Conservation (phyloP, 2,329 filamentous ascomycete species). For the Pezicula neosporulosa region DNA sequence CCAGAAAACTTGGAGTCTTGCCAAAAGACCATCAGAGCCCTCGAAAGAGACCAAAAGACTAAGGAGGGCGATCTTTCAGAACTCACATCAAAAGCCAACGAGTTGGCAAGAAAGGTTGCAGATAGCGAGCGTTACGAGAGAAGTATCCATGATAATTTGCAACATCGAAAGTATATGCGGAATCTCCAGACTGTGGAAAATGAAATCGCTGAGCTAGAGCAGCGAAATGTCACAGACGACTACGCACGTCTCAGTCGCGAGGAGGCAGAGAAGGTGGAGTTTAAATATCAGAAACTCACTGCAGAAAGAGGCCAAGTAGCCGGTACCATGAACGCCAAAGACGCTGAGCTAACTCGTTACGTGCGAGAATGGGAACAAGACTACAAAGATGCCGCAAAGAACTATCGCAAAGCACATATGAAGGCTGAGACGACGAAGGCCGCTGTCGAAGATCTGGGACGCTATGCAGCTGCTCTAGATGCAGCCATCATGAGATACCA, state of each 20-base stretch:
- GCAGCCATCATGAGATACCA: conserved; percentile 98
- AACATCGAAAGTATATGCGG: conserved; percentile 72
- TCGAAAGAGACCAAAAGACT: conserved; percentile 63
- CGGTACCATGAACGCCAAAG: conserved; percentile 79
- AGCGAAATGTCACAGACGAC: conserved; percentile 78
- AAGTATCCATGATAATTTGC: conserved; percentile 84
- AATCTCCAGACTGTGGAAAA: conserved; percentile 62
- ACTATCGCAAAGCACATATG: conserved; percentile 86
- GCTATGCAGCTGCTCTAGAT: conserved; percentile 81
- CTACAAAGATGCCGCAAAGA: conserved; percentile 75
- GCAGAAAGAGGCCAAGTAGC: conserved; percentile 72
- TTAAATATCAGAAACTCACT: conserved; percentile 63
- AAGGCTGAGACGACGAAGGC: conserved; percentile 89
- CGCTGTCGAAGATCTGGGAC: conserved; percentile 83
- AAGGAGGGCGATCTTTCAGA: conserved; percentile 66
- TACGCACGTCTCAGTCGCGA: conserved; percentile 71
- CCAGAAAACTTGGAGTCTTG: conserved; percentile 67
- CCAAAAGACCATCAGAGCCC: conserved; percentile 61
- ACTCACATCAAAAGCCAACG: conserved; percentile 69
- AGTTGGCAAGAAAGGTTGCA: conserved; percentile 71
- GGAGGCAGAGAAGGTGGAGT: conserved; percentile 67
- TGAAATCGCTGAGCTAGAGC: conserved; percentile 73
- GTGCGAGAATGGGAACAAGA: conserved; percentile 78
- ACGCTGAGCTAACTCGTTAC: conserved; percentile 72
- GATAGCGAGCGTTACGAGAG: conserved; percentile 81